Percentiles rank a stretch among this genome's conserved stretches.
Evolutionary conservation across 2,329 filamentous ascomycete genomes (phyloP).

Genomic region (Cytospora paraplurivora): DNA sequence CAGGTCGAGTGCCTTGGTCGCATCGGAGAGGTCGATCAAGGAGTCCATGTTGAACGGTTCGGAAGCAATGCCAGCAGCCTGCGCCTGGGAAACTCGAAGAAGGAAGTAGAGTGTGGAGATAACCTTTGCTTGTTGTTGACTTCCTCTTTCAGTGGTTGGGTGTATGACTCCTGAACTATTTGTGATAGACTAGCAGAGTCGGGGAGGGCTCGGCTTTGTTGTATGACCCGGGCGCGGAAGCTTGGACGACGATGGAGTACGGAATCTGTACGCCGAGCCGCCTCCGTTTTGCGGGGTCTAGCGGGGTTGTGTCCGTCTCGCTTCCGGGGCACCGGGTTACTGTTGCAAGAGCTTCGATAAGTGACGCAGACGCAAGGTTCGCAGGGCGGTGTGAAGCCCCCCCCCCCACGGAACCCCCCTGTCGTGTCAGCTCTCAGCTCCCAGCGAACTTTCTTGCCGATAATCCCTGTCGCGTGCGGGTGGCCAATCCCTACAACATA

Average conservation of each 20-base stretch:
- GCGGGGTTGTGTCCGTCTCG: constrained; percentile 10
- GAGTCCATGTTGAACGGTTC: constrained; percentile 71
- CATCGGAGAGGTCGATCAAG: constrained; percentile 84
- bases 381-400: not conserved
- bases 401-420: too few relatives aligned
- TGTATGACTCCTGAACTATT: not conserved
- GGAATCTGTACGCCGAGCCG: constrained; percentile 8
- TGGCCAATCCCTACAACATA: constrained; percentile 1
- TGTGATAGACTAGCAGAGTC: not conserved
- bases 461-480: not conserved
- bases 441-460: not conserved
- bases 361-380: constrained; percentile 19
- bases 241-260: not conserved
- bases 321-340: constrained; percentile 3
- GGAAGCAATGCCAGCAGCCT: not conserved
- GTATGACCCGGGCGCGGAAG: constrained; percentile 9
- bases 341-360: not conserved
- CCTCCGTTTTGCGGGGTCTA: constrained; percentile 10
- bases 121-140: not conserved
- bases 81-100: too few relatives aligned
- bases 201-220: not conserved
- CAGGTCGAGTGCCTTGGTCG: constrained; percentile 83
- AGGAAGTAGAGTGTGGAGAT: not conserved
- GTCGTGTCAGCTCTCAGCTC: too few relatives aligned
- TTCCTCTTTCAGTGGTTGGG: not conserved